Conservation (phyloP, 495 filamentous ascomycete species). For the Sabuloglossum arenarium region DNA sequence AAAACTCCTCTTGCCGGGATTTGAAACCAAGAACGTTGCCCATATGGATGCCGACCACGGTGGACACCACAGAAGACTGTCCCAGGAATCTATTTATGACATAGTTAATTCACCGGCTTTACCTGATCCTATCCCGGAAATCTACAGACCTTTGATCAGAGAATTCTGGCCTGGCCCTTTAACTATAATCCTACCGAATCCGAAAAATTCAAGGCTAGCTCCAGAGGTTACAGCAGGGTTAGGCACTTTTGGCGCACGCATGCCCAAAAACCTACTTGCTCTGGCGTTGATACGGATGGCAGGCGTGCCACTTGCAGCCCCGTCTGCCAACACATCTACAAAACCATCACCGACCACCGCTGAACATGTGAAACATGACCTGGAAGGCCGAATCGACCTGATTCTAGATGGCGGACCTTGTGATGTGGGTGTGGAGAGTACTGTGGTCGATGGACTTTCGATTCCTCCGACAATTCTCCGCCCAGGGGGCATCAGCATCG, state of each 20-base stretch:
- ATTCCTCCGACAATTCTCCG: constrained; percentile 61
- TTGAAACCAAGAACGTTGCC: not conserved
- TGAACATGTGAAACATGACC: constrained; percentile 68
- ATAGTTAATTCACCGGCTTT: not conserved
- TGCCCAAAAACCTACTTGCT: constrained; percentile 70
- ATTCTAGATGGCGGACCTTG: constrained; percentile 83
- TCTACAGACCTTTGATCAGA: constrained; percentile 63
- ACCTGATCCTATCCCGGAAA: constrained; percentile 40
- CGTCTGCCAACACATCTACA: constrained; percentile 84
- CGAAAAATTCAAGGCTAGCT: constrained; percentile 44
- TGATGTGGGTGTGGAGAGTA: constrained; percentile 82
- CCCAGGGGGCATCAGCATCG: constrained; percentile 80
- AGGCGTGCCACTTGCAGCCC: constrained; percentile 69
- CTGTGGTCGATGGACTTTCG: constrained; percentile 80
- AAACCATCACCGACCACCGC: constrained; percentile 81
- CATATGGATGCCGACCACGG: not conserved
- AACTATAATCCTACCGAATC: constrained; percentile 75
- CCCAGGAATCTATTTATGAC: not conserved
- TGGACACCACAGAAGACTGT: not conserved
- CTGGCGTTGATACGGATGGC: constrained; percentile 61
- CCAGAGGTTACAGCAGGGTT: constrained; percentile 74
- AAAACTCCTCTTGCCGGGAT: constrained; percentile 27
- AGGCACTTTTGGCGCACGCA: constrained; percentile 69
- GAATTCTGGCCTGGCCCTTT: constrained; percentile 90
- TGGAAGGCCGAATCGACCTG: constrained; percentile 63